Percentiles rank a stretch among this genome's conserved stretches.
phyloP scores from a whole-genome alignment of 2,329 filamentous ascomycete species.

The Penicillium sp. region DNA sequence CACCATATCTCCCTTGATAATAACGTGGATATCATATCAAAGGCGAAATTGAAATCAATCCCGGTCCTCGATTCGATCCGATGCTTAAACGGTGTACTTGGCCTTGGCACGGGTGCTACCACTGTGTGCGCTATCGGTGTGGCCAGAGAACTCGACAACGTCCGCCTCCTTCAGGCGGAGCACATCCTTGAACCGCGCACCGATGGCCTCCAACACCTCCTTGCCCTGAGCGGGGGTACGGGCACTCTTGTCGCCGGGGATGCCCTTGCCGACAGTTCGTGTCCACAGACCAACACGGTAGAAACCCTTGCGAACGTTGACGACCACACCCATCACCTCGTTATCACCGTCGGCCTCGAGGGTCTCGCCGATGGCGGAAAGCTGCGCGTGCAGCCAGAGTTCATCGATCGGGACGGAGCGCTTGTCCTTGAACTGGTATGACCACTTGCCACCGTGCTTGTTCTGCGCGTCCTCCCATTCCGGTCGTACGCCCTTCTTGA shows the following conservation, averaged over 20 bases:
- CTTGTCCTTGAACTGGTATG: slow-evolving; percentile 97
- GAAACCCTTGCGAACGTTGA: slow-evolving; percentile 98
- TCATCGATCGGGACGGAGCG: slow-evolving; percentile 87
- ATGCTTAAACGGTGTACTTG: slow-evolving; percentile 76
- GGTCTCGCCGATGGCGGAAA: slow-evolving; percentile 94
- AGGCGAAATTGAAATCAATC: slow-evolving; percentile 15
- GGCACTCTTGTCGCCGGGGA: slow-evolving; percentile 73
- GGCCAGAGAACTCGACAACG: slow-evolving; percentile 89
- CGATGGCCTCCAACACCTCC: slow-evolving; percentile 81
- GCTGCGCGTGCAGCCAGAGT: slow-evolving; percentile 95
- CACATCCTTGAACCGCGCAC: slow-evolving; percentile 88
- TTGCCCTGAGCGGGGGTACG: slow-evolving; percentile 78
- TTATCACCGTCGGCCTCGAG: slow-evolving; percentile 90
- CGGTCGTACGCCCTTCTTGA: slow-evolving; percentile 94
- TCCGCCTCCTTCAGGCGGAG: slow-evolving; percentile 77
- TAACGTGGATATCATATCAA: slow-evolving; percentile 6
- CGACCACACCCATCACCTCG: slow-evolving; percentile 98
- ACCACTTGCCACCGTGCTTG: slow-evolving; percentile 99
- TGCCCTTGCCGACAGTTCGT: slow-evolving; percentile 83
- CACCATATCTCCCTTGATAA: slow-evolving; percentile 2
- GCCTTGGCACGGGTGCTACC: slow-evolving; percentile 95
- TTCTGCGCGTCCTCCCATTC: slow-evolving; percentile 99
- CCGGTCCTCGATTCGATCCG: background rate
- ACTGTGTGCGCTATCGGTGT: slow-evolving; percentile 89
- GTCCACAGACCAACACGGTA: slow-evolving; percentile 98